phyloP scores from a whole-genome alignment of 1,284 basidiomycete species.

The Boletus nobilissimus region DNA sequence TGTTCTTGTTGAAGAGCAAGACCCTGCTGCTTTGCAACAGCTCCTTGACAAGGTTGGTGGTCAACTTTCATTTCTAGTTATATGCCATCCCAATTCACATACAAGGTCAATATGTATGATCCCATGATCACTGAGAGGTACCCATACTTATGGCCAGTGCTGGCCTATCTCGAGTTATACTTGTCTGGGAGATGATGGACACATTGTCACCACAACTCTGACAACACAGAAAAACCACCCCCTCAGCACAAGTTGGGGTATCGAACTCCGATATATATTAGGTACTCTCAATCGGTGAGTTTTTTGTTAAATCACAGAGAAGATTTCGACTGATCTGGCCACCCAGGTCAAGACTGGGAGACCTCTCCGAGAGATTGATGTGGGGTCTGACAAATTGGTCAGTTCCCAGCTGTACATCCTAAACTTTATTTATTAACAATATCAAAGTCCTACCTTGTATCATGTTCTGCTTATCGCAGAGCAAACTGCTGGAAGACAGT shows the following conservation, averaged over 20 bases:
- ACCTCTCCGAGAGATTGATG: neutral
- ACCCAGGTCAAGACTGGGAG: neutral
- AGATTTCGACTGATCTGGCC: neutral
- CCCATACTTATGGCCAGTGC: constrained; percentile 32
- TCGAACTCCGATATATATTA: neutral
- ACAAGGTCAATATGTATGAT: constrained; percentile 30
- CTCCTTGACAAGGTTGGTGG: constrained; percentile 34
- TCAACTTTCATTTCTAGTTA: neutral
- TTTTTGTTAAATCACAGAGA: neutral
- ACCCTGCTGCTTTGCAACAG: constrained; percentile 3
- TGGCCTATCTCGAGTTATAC: constrained; percentile 38
- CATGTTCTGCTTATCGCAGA: neutral
- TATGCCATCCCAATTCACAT: neutral
- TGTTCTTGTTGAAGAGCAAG: constrained; percentile 29
- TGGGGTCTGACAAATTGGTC: neutral
- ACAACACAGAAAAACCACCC: neutral
- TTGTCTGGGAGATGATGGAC: constrained; percentile 1
- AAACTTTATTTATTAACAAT: neutral
- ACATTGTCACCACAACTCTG: neutral
- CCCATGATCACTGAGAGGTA: constrained; percentile 28
- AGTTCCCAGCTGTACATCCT: neutral
- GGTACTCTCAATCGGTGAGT: neutral
- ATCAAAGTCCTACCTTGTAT: neutral
- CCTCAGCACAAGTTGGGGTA: neutral
- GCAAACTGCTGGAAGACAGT: neutral